These are phyloP conservation scores for Dalbergia oliveri DNA, from an alignment of 306 rosid species.

Conservation along the genomic window DNA sequence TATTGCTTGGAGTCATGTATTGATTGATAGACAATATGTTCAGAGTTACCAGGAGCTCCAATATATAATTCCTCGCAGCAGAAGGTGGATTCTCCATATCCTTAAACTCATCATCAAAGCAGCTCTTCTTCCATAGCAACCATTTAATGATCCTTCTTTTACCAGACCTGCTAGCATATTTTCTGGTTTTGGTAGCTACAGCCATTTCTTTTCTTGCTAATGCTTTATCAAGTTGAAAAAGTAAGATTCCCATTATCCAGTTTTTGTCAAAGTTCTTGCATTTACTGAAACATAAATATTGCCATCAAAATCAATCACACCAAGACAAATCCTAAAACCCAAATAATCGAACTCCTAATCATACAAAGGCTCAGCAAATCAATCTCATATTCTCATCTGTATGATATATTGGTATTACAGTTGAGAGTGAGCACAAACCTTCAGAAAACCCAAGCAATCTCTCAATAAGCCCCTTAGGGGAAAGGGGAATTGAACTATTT, in stretches of 20 bases:
- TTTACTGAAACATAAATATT: slow-evolving; percentile 40
- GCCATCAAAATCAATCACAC: slow-evolving; percentile 36
- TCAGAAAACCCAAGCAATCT: too few species aligned
- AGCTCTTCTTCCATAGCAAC: slow-evolving; percentile 76
- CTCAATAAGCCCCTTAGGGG: too few species aligned
- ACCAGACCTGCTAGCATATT: slow-evolving; percentile 79
- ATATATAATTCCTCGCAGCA: slow-evolving; percentile 68
- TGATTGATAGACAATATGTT: too few species aligned
- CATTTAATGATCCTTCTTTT: slow-evolving; percentile 88
- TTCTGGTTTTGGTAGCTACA: slow-evolving; percentile 76
- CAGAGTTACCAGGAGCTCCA: slow-evolving; percentile 63
- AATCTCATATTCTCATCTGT: slow-evolving; percentile 16
- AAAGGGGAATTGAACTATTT: too few species aligned
- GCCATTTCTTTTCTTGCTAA: slow-evolving; percentile 63
- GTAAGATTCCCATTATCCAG: slow-evolving; percentile 34
- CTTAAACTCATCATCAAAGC: slow-evolving; percentile 77
- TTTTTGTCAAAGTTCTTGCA: slow-evolving; percentile 41
- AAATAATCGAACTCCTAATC: slow-evolving; percentile 8
- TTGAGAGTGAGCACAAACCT: too few species aligned
- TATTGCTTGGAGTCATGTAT: too few species aligned
- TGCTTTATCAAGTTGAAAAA: slow-evolving; percentile 38
- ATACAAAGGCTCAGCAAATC: background rate
- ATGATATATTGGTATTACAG: too few species aligned
- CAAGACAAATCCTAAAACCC: slow-evolving; percentile 39
- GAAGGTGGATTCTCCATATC: slow-evolving; percentile 88